These are phyloP conservation scores for Grosmannia huntii DNA, from an alignment of 2,329 filamentous ascomycete species.

Conservation along the genomic window DNA sequence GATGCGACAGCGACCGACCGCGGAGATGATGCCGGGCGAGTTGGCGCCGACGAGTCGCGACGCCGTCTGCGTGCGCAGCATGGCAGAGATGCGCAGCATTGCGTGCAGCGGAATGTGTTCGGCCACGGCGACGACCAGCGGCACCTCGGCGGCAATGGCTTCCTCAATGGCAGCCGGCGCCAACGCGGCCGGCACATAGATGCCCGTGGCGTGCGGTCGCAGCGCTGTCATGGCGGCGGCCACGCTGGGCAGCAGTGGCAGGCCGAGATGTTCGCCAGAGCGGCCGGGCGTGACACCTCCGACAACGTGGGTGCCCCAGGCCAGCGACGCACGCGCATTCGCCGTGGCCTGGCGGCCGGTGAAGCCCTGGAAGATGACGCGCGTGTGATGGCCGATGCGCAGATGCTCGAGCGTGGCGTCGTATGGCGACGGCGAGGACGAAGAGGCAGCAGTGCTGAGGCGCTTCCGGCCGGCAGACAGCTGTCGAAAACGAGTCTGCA, in stretches of 20 bases:
- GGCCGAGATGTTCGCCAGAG: slow-evolving; percentile 42
- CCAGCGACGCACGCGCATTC: slow-evolving; percentile 64
- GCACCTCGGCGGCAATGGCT: slow-evolving; percentile 67
- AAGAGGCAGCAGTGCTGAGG: background rate
- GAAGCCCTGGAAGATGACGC: slow-evolving; percentile 30
- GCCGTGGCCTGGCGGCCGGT: slow-evolving; percentile 48
- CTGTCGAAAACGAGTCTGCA: background rate
- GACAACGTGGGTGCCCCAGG: slow-evolving; percentile 69
- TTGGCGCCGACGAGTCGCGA: slow-evolving; percentile 70
- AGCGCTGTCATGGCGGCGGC: slow-evolving; percentile 54
- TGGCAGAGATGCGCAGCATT: slow-evolving; percentile 56
- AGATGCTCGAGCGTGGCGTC: slow-evolving; percentile 23
- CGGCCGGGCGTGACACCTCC: slow-evolving; percentile 60
- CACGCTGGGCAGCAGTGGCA: slow-evolving; percentile 59
- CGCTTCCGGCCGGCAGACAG: background rate
- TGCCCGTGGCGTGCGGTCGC: slow-evolving; percentile 64
- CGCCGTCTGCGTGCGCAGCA: slow-evolving; percentile 57
- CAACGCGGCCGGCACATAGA: slow-evolving; percentile 67
- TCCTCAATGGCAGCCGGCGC: slow-evolving; percentile 64
- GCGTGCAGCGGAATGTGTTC: slow-evolving; percentile 72
- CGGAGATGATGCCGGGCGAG: slow-evolving; percentile 67
- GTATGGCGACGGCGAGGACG: slow-evolving; percentile 11
- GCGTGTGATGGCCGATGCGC: slow-evolving; percentile 25
- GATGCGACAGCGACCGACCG: slow-evolving; percentile 59
- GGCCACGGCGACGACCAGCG: slow-evolving; percentile 64